Conservation (phyloP, 2,329 filamentous ascomycete species). For the Alternaria hordeiaustralica region DNA sequence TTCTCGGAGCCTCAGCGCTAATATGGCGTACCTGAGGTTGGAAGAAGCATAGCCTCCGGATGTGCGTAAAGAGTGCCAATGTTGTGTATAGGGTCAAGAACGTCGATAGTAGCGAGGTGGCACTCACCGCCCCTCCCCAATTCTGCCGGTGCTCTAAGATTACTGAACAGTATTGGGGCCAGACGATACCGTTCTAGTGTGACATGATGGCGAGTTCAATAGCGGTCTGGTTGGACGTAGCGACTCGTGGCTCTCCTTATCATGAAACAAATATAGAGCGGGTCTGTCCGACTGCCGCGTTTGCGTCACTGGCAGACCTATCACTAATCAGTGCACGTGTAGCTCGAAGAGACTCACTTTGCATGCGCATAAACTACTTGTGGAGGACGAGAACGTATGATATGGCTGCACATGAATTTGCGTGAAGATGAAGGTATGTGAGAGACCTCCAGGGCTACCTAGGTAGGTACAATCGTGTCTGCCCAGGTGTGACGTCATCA, state of each 20-base stretch:
- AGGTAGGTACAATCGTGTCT: no score
- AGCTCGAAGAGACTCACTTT: not conserved
- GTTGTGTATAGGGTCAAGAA: not conserved
- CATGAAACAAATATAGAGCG: conserved; percentile 4
- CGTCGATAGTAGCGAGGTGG: not conserved
- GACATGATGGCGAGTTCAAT: not conserved
- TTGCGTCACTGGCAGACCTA: not conserved
- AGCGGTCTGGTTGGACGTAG: not conserved
- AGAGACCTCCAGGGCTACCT: no score
- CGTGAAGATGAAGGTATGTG: not conserved
- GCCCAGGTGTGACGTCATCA: not conserved
- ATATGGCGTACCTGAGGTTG: not conserved
- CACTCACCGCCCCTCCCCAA: not conserved
- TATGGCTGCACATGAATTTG: not conserved
- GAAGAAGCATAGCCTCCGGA: not conserved
- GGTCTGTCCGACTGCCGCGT: not conserved
- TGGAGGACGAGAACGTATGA: not conserved
- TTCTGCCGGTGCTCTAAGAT: not conserved
- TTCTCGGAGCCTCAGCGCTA: conserved; percentile 7
- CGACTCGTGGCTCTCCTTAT: not conserved
- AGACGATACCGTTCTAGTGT: not conserved
- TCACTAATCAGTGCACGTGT: not conserved
- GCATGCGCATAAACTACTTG: not conserved
- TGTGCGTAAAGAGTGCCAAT: conserved; percentile 7
- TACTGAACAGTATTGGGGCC: not conserved